These are phyloP conservation scores for Corylus americana DNA, from an alignment of 306 rosid species.

Conservation along the genomic window DNA sequence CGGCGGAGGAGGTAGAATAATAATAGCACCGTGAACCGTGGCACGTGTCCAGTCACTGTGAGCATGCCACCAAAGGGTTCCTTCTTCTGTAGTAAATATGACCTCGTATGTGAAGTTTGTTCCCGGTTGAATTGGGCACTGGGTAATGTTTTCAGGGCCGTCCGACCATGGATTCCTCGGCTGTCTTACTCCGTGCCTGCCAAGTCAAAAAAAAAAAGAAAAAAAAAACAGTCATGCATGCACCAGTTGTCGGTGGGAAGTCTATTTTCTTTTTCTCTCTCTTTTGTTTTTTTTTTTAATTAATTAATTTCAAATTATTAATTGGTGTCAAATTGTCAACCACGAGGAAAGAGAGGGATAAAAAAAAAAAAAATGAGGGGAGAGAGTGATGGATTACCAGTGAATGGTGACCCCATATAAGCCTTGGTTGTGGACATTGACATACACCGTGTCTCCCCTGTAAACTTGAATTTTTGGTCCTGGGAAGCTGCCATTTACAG, in stretches of 20 bases:
- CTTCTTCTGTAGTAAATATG: neutral
- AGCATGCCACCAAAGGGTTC: conserved; percentile 7
- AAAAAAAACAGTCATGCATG: no score
- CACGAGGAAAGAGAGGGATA: no score
- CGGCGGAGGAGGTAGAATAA: neutral
- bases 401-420: conserved; percentile 11
- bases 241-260: no score
- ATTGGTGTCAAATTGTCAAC: no score
- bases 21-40: neutral
- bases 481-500: conserved; percentile 37
- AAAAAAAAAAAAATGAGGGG: neutral
- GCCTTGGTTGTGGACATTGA: conserved; percentile 10
- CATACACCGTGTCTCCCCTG: conserved; percentile 13
- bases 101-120: conserved; percentile 2
- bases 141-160: conserved; percentile 1
- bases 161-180: conserved; percentile 6
- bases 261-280: no score
- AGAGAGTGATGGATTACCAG: conserved; percentile 1
- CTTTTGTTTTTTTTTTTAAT: no score
- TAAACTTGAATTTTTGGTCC: conserved; percentile 25
- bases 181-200: conserved; percentile 3
- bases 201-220: no score
- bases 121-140: neutral
- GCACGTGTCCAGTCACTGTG: conserved; percentile 6
- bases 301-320: no score